Evolutionary conservation across 2,329 filamentous ascomycete species (phyloP), one percentile per base, ranked within the genome.

Genomic region (Tolypocladium tropicale): DNA sequence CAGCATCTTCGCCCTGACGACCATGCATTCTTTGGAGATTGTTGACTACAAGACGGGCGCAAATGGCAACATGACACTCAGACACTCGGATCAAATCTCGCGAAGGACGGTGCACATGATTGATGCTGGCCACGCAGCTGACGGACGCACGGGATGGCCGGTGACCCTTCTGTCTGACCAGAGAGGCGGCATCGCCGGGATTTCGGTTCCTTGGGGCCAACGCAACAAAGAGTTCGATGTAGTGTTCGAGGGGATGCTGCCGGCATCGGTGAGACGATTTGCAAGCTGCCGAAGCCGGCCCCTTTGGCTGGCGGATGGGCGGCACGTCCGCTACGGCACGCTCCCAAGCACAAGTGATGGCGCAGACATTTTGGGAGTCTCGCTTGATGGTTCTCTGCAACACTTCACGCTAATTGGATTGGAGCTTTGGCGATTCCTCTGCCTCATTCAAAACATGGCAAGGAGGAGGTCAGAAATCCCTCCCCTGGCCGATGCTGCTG

Each of bases 361-460:
- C 7, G 71, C 74, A 5, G 80, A 84, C 58, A 72, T 84, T 56
- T 67, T 92, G 36, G 89, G 88, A 1, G 75, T 86, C 7, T 81
- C 81, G 7, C 77, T 90, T 36, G 83, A 89, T 63, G 89, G 89
- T 1, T 83, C 85, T 0, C 64, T 92, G 28, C 82, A 82, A 59
- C 81, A 87, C 56, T 86, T 96, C 62, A 80, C 80, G 1, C 72
- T 92, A 16, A 72, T 97, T 0, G 74, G 78, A 11, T 64, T 79
- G 21, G 70, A 80, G 2, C 79, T 85, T 9, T 88, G 86, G 82
- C 77, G 78, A 7, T 75, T 95, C 4, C 76, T 97, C 6, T 79
- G 80, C 56, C 83, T 93, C 59, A 67, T 96, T 1, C 86, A 95
- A 64, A 86, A 87, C 57, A 67, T 95, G 52, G 83, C 82, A 32